A percentile compares a stretch with the other conserved stretches of the same genome.
phyloP scores from a whole-genome alignment of 2,329 filamentous ascomycete genomes.

The Tricladium varicosporioides region DNA sequence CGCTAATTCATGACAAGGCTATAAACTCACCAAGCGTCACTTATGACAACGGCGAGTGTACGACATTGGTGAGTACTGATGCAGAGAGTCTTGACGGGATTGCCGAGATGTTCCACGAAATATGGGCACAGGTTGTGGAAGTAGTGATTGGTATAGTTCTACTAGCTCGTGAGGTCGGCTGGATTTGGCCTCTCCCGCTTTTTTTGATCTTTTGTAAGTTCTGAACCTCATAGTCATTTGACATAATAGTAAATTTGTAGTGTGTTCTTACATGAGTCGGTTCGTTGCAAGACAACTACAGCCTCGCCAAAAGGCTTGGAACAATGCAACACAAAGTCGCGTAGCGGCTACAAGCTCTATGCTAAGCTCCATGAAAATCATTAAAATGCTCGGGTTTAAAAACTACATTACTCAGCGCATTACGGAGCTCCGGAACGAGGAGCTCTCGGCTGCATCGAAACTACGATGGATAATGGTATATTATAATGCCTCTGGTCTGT shows the following conservation, averaged over 20 bases:
- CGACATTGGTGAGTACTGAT: conserved; percentile 43
- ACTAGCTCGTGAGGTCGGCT: conserved; percentile 40
- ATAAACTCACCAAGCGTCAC: conserved; percentile 26
- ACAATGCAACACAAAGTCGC: conserved; percentile 40
- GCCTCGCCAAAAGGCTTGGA: conserved; percentile 44
- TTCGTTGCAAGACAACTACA: too few species aligned
- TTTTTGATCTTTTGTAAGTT: too few species aligned
- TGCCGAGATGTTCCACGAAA: conserved; percentile 41
- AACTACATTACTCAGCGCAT: conserved; percentile 3
- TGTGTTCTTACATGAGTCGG: too few species aligned
- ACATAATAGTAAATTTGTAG: too few species aligned
- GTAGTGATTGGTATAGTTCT: conserved; percentile 40
- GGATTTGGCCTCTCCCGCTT: too few species aligned
- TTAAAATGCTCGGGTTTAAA: conserved; percentile 39
- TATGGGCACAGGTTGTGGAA: conserved; percentile 43
- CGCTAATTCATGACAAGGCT: conserved; percentile 37
- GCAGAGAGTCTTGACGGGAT: conserved; percentile 35
- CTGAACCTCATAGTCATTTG: too few species aligned
- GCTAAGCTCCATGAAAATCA: conserved; percentile 37
- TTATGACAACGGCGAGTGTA: conserved; percentile 35
- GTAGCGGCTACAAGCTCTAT: conserved; percentile 37
- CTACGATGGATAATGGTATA: conserved; percentile 39
- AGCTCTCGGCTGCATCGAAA: conserved; percentile 34
- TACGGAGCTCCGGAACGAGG: conserved; percentile 9
- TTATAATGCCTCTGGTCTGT: conserved; percentile 37